phyloP scores from a whole-genome alignment of 257 asterid genomes.

The Ophiorrhiza pumila region DNA sequence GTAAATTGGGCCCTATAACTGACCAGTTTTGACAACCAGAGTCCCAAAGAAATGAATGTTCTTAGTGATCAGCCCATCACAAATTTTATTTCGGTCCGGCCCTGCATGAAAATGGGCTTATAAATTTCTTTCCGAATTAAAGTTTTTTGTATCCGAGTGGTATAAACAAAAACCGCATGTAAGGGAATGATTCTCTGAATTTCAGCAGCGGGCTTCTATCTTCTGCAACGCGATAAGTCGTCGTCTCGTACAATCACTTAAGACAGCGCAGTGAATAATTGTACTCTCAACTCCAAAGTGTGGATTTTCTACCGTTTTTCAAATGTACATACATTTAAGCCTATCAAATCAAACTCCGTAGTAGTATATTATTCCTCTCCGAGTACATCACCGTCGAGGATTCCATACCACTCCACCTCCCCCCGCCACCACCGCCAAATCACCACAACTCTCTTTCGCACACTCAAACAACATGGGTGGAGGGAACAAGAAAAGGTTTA shows the following conservation, averaged over 20 bases:
- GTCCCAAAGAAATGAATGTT: no score
- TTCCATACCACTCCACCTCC: background rate
- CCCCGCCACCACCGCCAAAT: background rate
- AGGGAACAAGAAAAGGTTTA: conserved; percentile 41
- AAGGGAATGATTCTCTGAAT: background rate
- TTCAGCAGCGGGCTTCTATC: background rate
- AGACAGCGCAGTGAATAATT: background rate
- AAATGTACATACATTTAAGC: background rate
- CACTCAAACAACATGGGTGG: conserved; percentile 42
- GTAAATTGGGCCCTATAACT: no score
- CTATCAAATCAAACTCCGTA: no score
- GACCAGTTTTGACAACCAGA: no score
- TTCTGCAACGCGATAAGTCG: background rate
- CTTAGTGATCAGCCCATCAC: no score
- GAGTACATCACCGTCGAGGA: background rate
- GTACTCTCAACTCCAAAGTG: background rate
- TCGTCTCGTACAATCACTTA: background rate
- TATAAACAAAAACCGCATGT: background rate
- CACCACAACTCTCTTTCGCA: background rate
- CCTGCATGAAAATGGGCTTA: no score
- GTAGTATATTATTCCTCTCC: background rate
- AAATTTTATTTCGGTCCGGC: no score
- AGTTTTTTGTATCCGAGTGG: background rate
- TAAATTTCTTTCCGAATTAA: no score
- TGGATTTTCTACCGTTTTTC: background rate